Base-by-base conservation (phyloP, 2,329 filamentous ascomycete species). In the Zopfia rhizophila region DNA sequence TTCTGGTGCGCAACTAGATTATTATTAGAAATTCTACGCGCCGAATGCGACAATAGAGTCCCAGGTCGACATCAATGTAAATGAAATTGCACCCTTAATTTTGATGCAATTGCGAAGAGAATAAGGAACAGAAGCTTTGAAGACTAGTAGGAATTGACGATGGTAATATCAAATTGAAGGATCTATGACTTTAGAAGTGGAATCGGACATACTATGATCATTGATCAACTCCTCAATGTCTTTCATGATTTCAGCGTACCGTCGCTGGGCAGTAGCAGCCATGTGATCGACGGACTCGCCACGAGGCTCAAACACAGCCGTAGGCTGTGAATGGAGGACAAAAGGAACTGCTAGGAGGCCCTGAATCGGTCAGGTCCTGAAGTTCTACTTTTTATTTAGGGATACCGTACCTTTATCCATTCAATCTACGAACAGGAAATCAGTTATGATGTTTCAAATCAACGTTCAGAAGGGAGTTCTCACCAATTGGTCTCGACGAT, bases 311-410 rank as follows among this genome's bases (percentile, higher is more conserved):
- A 93, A 91, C 29, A 91, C 84, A 14, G 91, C 91, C 1, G 91
- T 95, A 3, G 94, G 94, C 68, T 97, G 92, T 1, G 93, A 97
- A 71, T 96, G 91, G 41, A 99, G 83, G 27, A 99, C 93, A 68
- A 99, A 99, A 0, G 94, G 94, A 1, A 97, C 93, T 1, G 94
- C 94, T 10, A 97, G 79, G 3, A 97, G 82, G 21, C 69, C 69
- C 69, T 72, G 27, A 17, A 23, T 12, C 27, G 21, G 8, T 13
- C 12, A 28, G 25, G 13, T 22, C 36, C 7, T 28, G 10, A 16
- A 11, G 1, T 22, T 13, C 11, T 12, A 13, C n/a, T 16, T 32
- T n/a, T n/a, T n/a, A n/a, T n/a, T n/a, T n/a, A n/a, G n/a, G n/a
- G n/a, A 3, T 13, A n/a, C 5, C 17, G 42, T 73, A 80, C 79